Evolutionary conservation across 2,329 filamentous ascomycete genomes (phyloP).

Genomic region (Allantophomopsis cytisporea): DNA sequence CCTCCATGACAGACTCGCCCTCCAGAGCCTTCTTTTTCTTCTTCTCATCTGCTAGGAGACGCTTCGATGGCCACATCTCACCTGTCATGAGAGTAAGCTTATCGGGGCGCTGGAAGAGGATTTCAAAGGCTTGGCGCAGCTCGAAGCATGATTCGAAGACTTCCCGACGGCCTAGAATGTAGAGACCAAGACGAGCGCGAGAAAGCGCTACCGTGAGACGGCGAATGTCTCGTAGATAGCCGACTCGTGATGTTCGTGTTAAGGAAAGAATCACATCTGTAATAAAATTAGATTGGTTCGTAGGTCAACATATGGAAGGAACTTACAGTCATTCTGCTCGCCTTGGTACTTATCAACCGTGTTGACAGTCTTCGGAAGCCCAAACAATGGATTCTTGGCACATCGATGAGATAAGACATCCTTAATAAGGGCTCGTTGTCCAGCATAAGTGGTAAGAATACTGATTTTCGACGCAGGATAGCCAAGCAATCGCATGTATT

Average conservation of each 20-base stretch:
- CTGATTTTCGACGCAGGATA: conserved; percentile 66
- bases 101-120: conserved; percentile 64
- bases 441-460: conserved; percentile 88
- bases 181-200: conserved; percentile 79
- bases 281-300: conserved; percentile 1
- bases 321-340: conserved; percentile 94
- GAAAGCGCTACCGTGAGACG: conserved; percentile 91
- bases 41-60: conserved; percentile 30
- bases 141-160: conserved; percentile 87
- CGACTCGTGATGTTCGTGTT: conserved; percentile 75
- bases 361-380: conserved; percentile 75
- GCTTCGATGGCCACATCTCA: conserved; percentile 67
- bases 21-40: conserved; percentile 32
- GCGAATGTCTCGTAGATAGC: conserved; percentile 86
- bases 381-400: conserved; percentile 71
- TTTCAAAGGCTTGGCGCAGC: conserved; percentile 72
- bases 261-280: conserved; percentile 86
- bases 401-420: conserved; percentile 81
- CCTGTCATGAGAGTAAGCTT: conserved; percentile 71
- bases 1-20: conserved; percentile 64
- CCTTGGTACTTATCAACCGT: conserved; percentile 99
- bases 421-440: conserved; percentile 74
- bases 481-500: conserved; percentile 93
- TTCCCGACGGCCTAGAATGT: conserved; percentile 76
- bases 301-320: conserved; percentile 3